Evolutionary conservation across 352 stramenopile species (phyloP), one percentile per base, ranked within the genome.

Genomic region (Thalassiosira livingstoniorum): DNA sequence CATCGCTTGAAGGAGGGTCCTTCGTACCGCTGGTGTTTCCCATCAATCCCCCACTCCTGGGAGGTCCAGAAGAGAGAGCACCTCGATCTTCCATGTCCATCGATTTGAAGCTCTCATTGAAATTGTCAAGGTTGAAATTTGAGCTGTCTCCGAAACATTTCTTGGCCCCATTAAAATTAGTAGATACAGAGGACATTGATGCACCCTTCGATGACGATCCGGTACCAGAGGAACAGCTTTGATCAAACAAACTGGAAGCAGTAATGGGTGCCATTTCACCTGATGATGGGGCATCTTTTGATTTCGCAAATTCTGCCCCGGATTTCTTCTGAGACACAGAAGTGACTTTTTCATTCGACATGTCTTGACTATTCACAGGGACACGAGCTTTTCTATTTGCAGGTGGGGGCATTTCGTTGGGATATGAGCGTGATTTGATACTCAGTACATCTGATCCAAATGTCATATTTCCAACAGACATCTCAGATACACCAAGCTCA

Each of bases 101-200:
- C n/a, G 71, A 82, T 37, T 73, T 73, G 15, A 86, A 75, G 32
- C 65, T 79, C 64, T 86, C 78, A 61, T 86, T 81, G 29, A 86
- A 86, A 42, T 81, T n/a, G 39, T 81, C 66, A 21, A 78, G 23
- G 29, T 60, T 42, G 2, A 82, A 67, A n/a, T n/a, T n/a, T n/a
- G n/a, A n/a, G n/a, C n/a, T n/a, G n/a, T n/a, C n/a, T n/a, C n/a
- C n/a, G n/a, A n/a, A n/a, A n/a, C n/a, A n/a, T n/a, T n/a, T n/a
- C 32, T 39, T 5, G 39, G 51, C 47, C n/a, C 23, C 27, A 13
- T 63, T 74, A 27, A 54, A 74, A 13, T 45, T 69, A 34, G 67
- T 74, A 39, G 11, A 39, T 53, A 39, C 42, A 4, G 23, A 45
- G 10, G 47, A 67, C 54, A 58, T 82, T n/a, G 31, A 57, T 37